Evolutionary conservation across 2,329 filamentous ascomycete species (phyloP), one percentile per base, ranked within the genome.

Genomic region (Orbilia brochopaga): DNA sequence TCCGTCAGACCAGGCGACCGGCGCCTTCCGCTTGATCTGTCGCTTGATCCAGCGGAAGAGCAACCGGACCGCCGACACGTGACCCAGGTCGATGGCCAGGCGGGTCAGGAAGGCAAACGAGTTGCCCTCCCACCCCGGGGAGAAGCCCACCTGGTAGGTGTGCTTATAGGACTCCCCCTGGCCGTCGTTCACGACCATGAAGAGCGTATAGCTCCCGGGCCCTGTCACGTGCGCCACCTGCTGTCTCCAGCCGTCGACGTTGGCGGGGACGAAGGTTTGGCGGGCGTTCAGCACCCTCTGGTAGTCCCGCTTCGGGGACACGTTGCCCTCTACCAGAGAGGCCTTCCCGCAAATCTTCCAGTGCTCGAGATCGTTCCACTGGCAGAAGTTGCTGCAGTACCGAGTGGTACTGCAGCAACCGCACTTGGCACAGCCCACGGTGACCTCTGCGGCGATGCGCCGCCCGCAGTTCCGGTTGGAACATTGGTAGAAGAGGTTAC

Each of bases 401-500:
- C 63, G 35, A 2, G 63, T 67, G 3, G 63, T 67, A 21, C 63
- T 67, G 10, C 37, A n/a, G 19, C 32, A 44, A 11, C 63, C 63
- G 48, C 63, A 67, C 17, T 24, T 19, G 7, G 23, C 55, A n/a
- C 63, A 67, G 3, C 63, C 63, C 2, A 15, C 11, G 0, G 55
- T 67, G 1, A 60, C 11, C 37, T 50, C 48, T 15, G 63, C 63
- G 2, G 63, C 63, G 17, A 67, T 44, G 2, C 63, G 55, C 23
- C 23, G 48, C 4, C 63, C 63, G 23, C 63, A 67, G 3, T 55
- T 50, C 10, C 19, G 15, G 24, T 67, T 67, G 6, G 48, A 67
- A 48, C 63, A 67, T 37, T 60, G 55, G 27, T 67, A 67, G 50
- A 67, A 67, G 3, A 67, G 23, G n/a, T 37, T 51, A 15, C 13